Percentiles rank a stretch among this genome's conserved stretches.
Conservation (phyloP, 2,329 filamentous ascomycete genomes). For the Paraphoma sp. region DNA sequence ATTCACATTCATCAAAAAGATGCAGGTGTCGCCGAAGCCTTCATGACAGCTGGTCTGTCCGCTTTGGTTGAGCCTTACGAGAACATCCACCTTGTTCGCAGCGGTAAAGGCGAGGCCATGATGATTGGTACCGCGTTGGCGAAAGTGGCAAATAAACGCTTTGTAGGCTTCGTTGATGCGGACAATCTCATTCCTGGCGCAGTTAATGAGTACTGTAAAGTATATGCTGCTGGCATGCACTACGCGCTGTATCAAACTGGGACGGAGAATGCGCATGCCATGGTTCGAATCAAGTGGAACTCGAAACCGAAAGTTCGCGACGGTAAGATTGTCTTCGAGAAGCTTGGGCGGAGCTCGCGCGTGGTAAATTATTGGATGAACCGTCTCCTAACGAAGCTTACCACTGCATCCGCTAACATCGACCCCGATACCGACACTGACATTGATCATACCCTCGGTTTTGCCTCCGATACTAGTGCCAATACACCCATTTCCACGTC, state of each 20-base stretch:
- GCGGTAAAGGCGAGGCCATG: slow-evolving; percentile 26
- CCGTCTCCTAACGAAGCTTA: background rate
- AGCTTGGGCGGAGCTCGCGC: slow-evolving; percentile 19
- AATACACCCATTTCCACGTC: too few relatives aligned
- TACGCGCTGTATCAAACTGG: slow-evolving; percentile 3
- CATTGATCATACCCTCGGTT: slow-evolving; percentile 6
- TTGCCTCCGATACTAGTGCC: too few relatives aligned
- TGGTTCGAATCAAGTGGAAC: slow-evolving; percentile 27
- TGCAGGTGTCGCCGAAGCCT: slow-evolving; percentile 14
- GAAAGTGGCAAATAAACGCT: slow-evolving; percentile 11
- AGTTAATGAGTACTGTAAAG: slow-evolving; percentile 26
- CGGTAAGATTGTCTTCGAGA: slow-evolving; percentile 9
- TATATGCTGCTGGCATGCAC: slow-evolving; percentile 19
- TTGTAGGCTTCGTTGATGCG: slow-evolving; percentile 23
- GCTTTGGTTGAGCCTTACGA: slow-evolving; percentile 1
- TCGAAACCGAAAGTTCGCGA: slow-evolving; percentile 21
- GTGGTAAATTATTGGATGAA: slow-evolving; percentile 24
- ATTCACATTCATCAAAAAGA: slow-evolving; percentile 15
- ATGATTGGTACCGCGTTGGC: slow-evolving; percentile 15
- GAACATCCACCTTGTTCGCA: slow-evolving; percentile 7
- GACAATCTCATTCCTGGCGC: slow-evolving; percentile 22
- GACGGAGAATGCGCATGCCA: slow-evolving; percentile 3
- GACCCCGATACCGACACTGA: background rate
- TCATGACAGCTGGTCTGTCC: slow-evolving; percentile 8
- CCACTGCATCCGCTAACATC: background rate